Evolutionary conservation across 73 alveolate species (phyloP).

Genomic region (Effrenium voratum): DNA sequence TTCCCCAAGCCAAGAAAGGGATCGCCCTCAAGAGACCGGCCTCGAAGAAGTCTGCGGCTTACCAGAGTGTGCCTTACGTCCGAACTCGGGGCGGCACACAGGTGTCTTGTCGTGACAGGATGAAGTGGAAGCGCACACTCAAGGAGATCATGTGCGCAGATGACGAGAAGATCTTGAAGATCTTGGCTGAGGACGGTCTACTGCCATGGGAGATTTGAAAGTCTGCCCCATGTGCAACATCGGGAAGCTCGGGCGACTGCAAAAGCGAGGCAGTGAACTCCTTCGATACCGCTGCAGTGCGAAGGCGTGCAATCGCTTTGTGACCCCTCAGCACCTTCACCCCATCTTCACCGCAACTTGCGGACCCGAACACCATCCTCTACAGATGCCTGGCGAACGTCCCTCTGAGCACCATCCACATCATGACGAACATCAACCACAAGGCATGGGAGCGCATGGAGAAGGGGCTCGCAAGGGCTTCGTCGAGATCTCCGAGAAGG

Average conservation of each 20-base stretch:
- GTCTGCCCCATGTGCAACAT: constrained; percentile 1
- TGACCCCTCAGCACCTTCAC: constrained; percentile 30
- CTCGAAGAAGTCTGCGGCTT: background rate
- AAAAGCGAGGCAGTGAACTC: background rate
- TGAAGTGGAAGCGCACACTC: constrained; percentile 15
- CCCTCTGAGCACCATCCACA: constrained; percentile 8
- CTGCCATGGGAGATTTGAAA: background rate
- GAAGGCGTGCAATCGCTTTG: background rate
- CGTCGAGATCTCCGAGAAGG: background rate
- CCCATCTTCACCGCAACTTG: background rate
- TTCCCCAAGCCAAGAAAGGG: constrained; percentile 26
- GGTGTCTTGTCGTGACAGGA: background rate
- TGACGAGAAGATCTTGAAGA: background rate
- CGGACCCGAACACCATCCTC: constrained; percentile 26
- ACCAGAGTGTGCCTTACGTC: background rate
- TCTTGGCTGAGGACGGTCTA: constrained; percentile 5
- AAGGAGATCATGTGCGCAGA: background rate
- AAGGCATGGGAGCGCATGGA: constrained; percentile 31
- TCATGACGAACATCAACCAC: constrained; percentile 46
- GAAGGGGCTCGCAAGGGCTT: background rate
- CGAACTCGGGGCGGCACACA: too few species aligned
- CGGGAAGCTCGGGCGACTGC: background rate
- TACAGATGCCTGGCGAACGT: constrained; percentile 36
- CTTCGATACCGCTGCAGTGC: constrained; percentile 1
- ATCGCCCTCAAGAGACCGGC: constrained; percentile 1